phyloP scores from a whole-genome alignment of 1,284 basidiomycete genomes.

The Puccinia polysora region DNA sequence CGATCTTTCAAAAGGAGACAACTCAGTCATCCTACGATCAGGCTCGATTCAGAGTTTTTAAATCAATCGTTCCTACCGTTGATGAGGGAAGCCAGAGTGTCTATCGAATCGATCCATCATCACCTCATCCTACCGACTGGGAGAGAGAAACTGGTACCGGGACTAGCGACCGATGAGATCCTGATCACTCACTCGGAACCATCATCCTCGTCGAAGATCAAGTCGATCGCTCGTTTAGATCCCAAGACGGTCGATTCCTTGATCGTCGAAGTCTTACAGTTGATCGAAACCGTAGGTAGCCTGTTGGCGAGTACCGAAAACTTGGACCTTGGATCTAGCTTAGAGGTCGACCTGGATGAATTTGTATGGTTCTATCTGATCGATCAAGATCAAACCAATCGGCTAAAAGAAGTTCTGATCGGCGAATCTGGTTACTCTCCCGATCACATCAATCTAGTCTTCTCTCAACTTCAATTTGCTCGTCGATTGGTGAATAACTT shows the following conservation, averaged over 20 bases:
- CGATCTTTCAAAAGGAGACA: conserved; percentile 1
- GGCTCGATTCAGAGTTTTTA: conserved; percentile 29
- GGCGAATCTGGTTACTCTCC: not conserved
- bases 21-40: not conserved
- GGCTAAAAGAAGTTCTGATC: not conserved
- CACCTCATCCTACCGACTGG: not conserved
- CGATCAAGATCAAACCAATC: not conserved
- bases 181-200: conserved; percentile 6
- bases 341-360: conserved; percentile 33
- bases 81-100: conserved; percentile 5
- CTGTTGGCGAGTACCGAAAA: conserved; percentile 16
- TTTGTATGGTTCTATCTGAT: conserved; percentile 33
- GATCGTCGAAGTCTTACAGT: not conserved
- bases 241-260: conserved; percentile 11
- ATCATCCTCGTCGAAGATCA: not conserved
- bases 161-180: conserved; percentile 14
- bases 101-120: conserved; percentile 12
- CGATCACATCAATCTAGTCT: not conserved
- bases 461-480: conserved; percentile 13
- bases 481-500: conserved; percentile 28
- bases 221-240: not conserved
- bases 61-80: conserved; percentile 4
- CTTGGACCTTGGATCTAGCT: conserved; percentile 2
- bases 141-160: no score
- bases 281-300: conserved; percentile 15